Evolutionary conservation across 768 basidiomycete species (phyloP).

Genomic region (Boletus eberwhitei): DNA sequence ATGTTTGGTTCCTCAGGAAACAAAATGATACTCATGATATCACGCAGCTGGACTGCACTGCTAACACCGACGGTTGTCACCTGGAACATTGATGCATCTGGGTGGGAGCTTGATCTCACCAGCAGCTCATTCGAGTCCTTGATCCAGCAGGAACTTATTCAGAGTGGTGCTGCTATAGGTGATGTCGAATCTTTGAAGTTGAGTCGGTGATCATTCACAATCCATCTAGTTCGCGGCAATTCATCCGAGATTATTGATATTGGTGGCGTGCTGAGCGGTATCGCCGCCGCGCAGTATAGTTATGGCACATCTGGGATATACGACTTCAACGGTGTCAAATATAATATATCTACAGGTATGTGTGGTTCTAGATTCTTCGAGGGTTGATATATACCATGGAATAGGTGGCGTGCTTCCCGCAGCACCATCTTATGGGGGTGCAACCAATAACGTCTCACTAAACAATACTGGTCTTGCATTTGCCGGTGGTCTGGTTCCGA

Average conservation of each 20-base stretch:
- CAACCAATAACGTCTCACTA: no score
- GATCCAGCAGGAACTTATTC: neutral
- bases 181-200: neutral
- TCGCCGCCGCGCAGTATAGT: slow-evolving; percentile 10
- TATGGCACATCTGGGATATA: slow-evolving; percentile 6
- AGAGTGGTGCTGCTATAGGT: slow-evolving; percentile 2
- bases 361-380: no score
- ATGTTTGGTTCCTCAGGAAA: neutral
- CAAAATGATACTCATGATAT: neutral
- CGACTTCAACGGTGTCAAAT: slow-evolving; percentile 16
- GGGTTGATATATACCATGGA: neutral
- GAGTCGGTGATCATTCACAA: neutral
- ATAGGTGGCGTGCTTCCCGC: slow-evolving; percentile 12
- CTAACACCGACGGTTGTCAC: slow-evolving; percentile 4
- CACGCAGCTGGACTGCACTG: slow-evolving; percentile 13
- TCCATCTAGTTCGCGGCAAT: slow-evolving; percentile 8
- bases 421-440: neutral
- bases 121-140: neutral
- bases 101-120: slow-evolving; percentile 8
- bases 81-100: neutral
- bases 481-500: slow-evolving; percentile 2
- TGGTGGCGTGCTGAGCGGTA: slow-evolving; percentile 12
- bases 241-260: slow-evolving; percentile 8
- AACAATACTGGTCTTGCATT: neutral
- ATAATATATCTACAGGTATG: slow-evolving; percentile 17